Conservation (phyloP, 2,329 filamentous ascomycete genomes). For the Malbranchea cinnamomea region DNA sequence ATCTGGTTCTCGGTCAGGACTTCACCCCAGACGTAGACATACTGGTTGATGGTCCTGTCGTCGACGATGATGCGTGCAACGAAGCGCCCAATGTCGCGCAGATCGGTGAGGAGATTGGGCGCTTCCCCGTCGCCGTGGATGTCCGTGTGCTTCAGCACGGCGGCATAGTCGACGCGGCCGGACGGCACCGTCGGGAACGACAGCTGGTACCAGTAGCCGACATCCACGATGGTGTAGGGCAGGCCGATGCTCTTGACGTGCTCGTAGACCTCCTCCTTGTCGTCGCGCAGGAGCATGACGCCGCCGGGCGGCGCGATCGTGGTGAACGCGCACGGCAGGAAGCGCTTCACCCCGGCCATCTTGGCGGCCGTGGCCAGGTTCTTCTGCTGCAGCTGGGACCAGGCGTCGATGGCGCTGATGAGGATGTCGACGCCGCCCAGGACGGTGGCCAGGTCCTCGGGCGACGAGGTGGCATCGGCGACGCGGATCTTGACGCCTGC, state of each 20-base stretch:
- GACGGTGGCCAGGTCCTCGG: constrained; percentile 28
- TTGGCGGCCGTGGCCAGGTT: constrained; percentile 35
- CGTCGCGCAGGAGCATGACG: constrained; percentile 28
- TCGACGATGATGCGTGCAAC: constrained; percentile 38
- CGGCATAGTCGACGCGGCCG: constrained; percentile 27
- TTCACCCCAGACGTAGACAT: constrained; percentile 36
- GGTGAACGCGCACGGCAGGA: constrained; percentile 38
- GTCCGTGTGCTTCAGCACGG: too few species aligned
- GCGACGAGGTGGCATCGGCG: constrained; percentile 28
- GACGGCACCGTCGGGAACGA: constrained; percentile 31
- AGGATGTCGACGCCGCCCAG: constrained; percentile 32
- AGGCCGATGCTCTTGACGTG: constrained; percentile 34
- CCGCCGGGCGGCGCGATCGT: constrained; percentile 32
- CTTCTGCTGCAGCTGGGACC: constrained; percentile 28
- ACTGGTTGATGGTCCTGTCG: constrained; percentile 38
- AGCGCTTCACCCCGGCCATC: constrained; percentile 35
- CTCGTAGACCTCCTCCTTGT: constrained; percentile 38
- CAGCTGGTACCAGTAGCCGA: constrained; percentile 45
- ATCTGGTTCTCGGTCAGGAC: constrained; percentile 34
- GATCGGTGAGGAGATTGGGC: constrained; percentile 32
- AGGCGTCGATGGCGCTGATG: constrained; percentile 27
- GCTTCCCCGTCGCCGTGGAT: constrained; percentile 35
- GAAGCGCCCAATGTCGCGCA: constrained; percentile 39
- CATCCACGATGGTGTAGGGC: constrained; percentile 42
- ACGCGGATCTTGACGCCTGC: constrained; percentile 31